A percentile compares a stretch with the other conserved stretches of the same genome.
Conservation (phyloP, 768 basidiomycete species). For the Cytidiella melzeri region DNA sequence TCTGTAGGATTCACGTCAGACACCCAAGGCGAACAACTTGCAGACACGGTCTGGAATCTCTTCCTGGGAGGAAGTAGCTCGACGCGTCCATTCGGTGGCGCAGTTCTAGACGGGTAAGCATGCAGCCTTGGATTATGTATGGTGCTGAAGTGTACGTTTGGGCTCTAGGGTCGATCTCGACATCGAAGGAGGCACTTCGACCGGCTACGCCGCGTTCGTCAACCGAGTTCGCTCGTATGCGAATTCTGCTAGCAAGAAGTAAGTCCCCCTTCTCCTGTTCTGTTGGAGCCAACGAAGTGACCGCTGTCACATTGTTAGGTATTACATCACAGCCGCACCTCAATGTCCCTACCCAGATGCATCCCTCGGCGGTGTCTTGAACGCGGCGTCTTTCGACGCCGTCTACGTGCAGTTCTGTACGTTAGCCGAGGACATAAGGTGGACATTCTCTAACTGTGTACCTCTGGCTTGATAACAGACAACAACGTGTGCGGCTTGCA, state of each 20-base stretch:
- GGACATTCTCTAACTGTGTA: not conserved
- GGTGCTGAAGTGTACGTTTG: not conserved
- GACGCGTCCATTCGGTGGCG: constrained; percentile 39
- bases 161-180: constrained; percentile 30
- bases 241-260: constrained; percentile 30
- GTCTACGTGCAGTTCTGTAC: constrained; percentile 46
- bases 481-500: constrained; percentile 39
- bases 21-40: constrained; percentile 31
- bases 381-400: constrained; percentile 35
- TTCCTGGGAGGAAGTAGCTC: constrained; percentile 40
- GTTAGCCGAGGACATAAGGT: constrained; percentile 4
- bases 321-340: constrained; percentile 32
- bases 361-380: too few relatives aligned
- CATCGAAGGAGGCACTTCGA: constrained; percentile 30
- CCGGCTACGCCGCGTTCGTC: constrained; percentile 31
- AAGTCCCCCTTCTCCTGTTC: constrained; percentile 8
- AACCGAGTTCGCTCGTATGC: constrained; percentile 30
- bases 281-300: not conserved
- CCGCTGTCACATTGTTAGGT: constrained; percentile 15
- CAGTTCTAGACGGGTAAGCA: constrained; percentile 39
- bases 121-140: not conserved
- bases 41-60: constrained; percentile 35
- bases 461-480: constrained; percentile 22
- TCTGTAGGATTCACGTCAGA: constrained; percentile 34
- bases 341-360: constrained; percentile 36